Base-by-base conservation (phyloP, 768 basidiomycete species). In the Boletus rex-veris region DNA sequence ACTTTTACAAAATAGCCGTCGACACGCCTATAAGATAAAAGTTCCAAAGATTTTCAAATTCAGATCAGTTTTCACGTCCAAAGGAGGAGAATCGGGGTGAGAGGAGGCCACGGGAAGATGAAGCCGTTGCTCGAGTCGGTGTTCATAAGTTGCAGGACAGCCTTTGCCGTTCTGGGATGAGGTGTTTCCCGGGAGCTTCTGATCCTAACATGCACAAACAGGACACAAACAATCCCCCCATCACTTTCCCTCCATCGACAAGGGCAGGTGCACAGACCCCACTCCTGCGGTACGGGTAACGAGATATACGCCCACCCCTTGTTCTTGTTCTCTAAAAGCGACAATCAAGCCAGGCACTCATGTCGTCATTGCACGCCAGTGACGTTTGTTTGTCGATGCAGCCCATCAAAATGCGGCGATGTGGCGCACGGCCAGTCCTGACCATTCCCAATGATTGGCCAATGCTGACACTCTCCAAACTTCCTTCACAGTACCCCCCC, bases 151-250 rank as follows among this genome's bases (percentile, higher is more conserved):
- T 43, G 7, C 36, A 53, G 36, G 43, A 18, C 45, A 21, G 33
- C 21, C n/a, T 48, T 58, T 21, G 33, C 57, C 58, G 49, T 56
- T 62, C 50, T 50, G n/a, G 58, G 54, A 45, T 8, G 15, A 9
- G 35, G 57, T 67, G 58, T 65, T 68, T 67, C 54, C 55, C 50
- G 35, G 44, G 19, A 56, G 48, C 65, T 58, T 66, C 55, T 60
- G 58, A 68, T 63, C 66, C 64, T 66, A 66, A 68, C 60, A 66
- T n/a, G 16, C 24, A 16, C 57, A 66, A 68, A 66, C 11, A 68
- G 10, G 10, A 12, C 14, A 16, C 53, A 58, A 35, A 68, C 43
- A 65, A 36, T 2, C 7, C 11, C 19, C 28, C 14, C 9, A 31
- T 39, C 41, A 37, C 40, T n/a, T 19, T 12, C 3, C 37, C 36